Base-by-base conservation (phyloP, 352 stramenopile genomes). In the Phytophthora ramorum region DNA sequence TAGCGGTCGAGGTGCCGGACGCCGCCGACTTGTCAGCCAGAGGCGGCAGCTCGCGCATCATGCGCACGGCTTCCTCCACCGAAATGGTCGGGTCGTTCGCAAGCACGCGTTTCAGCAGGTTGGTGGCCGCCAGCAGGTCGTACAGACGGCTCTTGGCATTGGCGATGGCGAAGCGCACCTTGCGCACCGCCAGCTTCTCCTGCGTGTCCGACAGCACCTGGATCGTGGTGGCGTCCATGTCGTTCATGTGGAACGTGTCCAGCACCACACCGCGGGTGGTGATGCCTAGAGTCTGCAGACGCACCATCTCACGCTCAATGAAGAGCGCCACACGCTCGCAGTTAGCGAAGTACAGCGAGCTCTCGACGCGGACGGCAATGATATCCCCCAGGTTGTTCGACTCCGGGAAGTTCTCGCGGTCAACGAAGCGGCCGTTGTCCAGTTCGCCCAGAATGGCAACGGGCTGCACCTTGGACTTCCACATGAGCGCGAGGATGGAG, bases 221-320 rank as follows among this genome's bases (percentile, higher is more conserved):
- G 32, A 57, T 57, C 2, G 49, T 57, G n/a, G 49, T 57, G 20
- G 49, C 49, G 34, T 57, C 49, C 49, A 57, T 57, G 49, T 57
- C 49, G 49, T 57, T 57, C 49, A 57, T 57, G 49, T 57, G 19
- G 49, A 57, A 57, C 30, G 49, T 57, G 34, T 57, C 49, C 32
- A 57, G 49, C 34, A 57, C 49, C 7, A 57, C 49, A n/a, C 49
- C 49, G 34, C 49, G 49, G 30, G 49, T 57, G 8, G 32, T 46
- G 34, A 57, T 57, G 2, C 49, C 49, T 20, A 57, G 19, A 19
- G 49, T 57, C 49, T 57, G 49, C 32, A 57, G 49, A 5, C 49
- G 49, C 17, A 45, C 32, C 49, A 57, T 57, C 49, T 57, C 49
- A 14, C 49, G 49, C 49, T 57, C 49, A 17, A 57, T 45, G 49